Base-by-base conservation (phyloP, 768 basidiomycete genomes). In the Suillus bovinus region DNA sequence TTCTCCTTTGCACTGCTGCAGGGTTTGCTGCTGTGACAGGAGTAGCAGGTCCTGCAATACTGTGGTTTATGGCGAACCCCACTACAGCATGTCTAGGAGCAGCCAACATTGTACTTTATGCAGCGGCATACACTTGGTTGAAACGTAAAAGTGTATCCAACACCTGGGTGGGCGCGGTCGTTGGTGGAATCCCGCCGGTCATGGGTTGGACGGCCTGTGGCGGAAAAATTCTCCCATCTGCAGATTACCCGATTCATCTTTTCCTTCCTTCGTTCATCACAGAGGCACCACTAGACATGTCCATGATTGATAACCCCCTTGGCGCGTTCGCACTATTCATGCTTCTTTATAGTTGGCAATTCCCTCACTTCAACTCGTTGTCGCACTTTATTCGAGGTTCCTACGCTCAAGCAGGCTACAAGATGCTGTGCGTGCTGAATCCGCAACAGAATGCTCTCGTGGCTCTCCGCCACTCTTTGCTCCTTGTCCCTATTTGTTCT, bases 171-270 rank as follows among this genome's bases (percentile, higher is more conserved):
- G 96, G 96, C 11, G 83, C 94, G 0, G 80, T 99, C 24, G 96
- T 99, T 4, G 97, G 97, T 36, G 95, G 82, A 1, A 80, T 98
- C 5, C 97, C 97, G 7, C 95, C 96, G 2, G 77, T 99, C 57
- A 98, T 99, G 91, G 97, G 97, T 46, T 99, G 97, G 97, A 88
- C 96, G 8, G 97, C 97, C 1, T 93, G 91, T 62, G 96, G 95
- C 1, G 93, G 91, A 24, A 79, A 83, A 17, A 73, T 96, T 10
- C 76, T 91, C 63, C 91, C 92, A 0, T 81, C 83, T n/a, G 62
- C 83, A 0, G 74, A 81, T 33, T 82, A 89, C 67, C 86, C 90
- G 0, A 63, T 87, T 54, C 75, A 82, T 29, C 69, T 85, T 38
- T 88, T 86, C 73, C 82, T 88, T 58, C 90, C 89, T 4, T 74